A percentile compares a stretch with the other conserved stretches of the same genome.
These are phyloP conservation scores for Cercophora samala DNA, from an alignment of 495 filamentous ascomycete species.

Conservation along the genomic window DNA sequence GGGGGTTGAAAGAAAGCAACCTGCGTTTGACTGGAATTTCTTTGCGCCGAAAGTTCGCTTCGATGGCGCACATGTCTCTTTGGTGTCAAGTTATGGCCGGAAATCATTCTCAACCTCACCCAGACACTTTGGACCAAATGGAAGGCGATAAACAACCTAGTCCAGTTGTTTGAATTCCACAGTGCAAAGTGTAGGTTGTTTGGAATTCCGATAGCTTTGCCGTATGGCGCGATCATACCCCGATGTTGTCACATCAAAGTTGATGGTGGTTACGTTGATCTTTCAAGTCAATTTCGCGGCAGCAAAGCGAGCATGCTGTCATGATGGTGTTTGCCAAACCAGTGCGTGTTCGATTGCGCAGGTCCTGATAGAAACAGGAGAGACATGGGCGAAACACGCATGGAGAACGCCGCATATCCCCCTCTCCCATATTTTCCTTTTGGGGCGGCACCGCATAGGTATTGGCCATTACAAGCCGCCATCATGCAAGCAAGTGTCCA, in stretches of 20 bases:
- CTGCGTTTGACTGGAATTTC: neutral
- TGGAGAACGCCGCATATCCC: slow-evolving; percentile 1
- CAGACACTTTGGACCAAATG: neutral
- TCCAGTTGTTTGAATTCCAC: slow-evolving; percentile 1
- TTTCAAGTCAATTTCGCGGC: neutral
- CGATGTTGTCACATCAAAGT: neutral
- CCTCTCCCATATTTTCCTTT: neutral
- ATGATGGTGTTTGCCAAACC: neutral
- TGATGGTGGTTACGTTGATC: neutral
- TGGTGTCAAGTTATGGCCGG: neutral
- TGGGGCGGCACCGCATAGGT: neutral
- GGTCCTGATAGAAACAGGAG: neutral
- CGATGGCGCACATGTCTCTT: neutral
- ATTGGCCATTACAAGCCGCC: neutral
- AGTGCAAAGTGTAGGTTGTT: neutral
- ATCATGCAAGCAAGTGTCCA: slow-evolving; percentile 5
- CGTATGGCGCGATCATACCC: neutral
- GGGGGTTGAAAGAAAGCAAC: neutral
- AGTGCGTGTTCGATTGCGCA: neutral
- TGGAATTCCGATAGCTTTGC: neutral
- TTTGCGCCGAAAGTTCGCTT: neutral
- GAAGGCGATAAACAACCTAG: neutral
- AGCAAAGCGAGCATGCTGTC: neutral
- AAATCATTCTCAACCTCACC: neutral
- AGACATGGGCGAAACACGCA: neutral